These are phyloP conservation scores for Pythium brassicae DNA, from an alignment of 352 stramenopile species.

Conservation along the genomic window DNA sequence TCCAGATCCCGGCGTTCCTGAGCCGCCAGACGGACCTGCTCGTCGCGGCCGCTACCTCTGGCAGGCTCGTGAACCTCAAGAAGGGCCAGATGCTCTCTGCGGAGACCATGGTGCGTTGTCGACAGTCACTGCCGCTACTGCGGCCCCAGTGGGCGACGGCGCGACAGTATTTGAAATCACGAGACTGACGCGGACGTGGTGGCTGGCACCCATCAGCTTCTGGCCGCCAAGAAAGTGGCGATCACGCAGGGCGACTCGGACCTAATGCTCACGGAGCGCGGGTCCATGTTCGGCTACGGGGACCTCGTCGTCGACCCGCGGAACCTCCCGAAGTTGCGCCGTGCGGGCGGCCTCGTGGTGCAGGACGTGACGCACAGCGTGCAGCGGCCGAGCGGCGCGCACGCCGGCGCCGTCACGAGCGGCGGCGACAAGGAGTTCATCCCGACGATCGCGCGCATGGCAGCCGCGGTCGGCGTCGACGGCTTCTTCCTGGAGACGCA, in stretches of 20 bases:
- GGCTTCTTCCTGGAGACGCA: slow-evolving; percentile 90
- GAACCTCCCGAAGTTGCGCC: slow-evolving; percentile 71
- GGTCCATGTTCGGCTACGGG: slow-evolving; percentile 86
- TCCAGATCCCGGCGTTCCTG: slow-evolving; percentile 87
- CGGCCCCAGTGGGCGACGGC: too few relatives aligned
- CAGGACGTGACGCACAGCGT: slow-evolving; percentile 87
- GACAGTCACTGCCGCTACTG: not conserved
- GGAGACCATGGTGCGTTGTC: slow-evolving; percentile 59
- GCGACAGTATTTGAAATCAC: too few relatives aligned
- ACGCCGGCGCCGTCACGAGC: slow-evolving; percentile 42
- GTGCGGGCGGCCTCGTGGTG: slow-evolving; percentile 62
- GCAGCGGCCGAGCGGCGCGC: slow-evolving; percentile 50
- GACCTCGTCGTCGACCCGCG: slow-evolving; percentile 84
- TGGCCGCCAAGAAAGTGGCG: slow-evolving; percentile 70
- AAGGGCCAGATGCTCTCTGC: slow-evolving; percentile 86
- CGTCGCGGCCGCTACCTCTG: slow-evolving; percentile 65
- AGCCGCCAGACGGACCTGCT: slow-evolving; percentile 88
- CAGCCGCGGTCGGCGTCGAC: slow-evolving; percentile 79
- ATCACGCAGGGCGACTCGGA: slow-evolving; percentile 59
- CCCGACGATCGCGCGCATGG: slow-evolving; percentile 80
- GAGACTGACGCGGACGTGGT: not conserved
- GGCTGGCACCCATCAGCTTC: slow-evolving; percentile 25
- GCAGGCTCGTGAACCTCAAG: slow-evolving; percentile 84
- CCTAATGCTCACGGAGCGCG: slow-evolving; percentile 83
- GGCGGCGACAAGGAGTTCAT: slow-evolving; percentile 78